Percentiles rank a stretch among this genome's conserved stretches.
Evolutionary conservation across 2,329 filamentous ascomycete species (phyloP).

Genomic region (Colletotrichum tropicicola): DNA sequence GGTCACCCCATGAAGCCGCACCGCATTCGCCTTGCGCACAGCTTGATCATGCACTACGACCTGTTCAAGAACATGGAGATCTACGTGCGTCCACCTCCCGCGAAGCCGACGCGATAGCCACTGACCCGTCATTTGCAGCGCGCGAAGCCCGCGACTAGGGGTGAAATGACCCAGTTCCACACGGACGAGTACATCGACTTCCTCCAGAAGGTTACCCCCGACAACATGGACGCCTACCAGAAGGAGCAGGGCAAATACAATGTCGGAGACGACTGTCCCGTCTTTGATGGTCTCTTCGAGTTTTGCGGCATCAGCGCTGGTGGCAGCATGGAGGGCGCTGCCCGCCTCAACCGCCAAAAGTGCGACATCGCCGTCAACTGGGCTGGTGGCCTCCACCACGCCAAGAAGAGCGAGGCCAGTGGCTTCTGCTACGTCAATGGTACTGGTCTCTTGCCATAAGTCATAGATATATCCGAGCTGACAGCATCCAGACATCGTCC

Average conservation of each 20-base stretch:
- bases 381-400: slow-evolving; percentile 96
- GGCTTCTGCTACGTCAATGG: slow-evolving; percentile 99
- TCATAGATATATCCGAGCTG: not conserved
- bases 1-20: slow-evolving; percentile 99
- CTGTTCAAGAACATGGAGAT: slow-evolving; percentile 97
- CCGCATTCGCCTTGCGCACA: slow-evolving; percentile 92
- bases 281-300: slow-evolving; percentile 97
- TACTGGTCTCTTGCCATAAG: slow-evolving; percentile 40
- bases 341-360: slow-evolving; percentile 87
- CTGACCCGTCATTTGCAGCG: slow-evolving; percentile 58
- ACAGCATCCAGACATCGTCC: slow-evolving; percentile 82
- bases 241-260: slow-evolving; percentile 95
- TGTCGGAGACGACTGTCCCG: slow-evolving; percentile 94
- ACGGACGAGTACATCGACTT: slow-evolving; percentile 97
- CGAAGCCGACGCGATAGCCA: slow-evolving; percentile 39
- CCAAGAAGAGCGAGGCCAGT: slow-evolving; percentile 94
- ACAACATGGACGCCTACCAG: slow-evolving; percentile 95
- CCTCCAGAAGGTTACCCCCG: slow-evolving; percentile 91
- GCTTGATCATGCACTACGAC: slow-evolving; percentile 94
- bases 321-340: slow-evolving; percentile 92
- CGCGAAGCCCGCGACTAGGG: slow-evolving; percentile 84
- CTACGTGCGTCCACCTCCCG: slow-evolving; percentile 70
- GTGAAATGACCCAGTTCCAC: slow-evolving; percentile 95
- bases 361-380: slow-evolving; percentile 98
- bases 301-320: slow-evolving; percentile 96